Base-by-base conservation (phyloP, 257 asterid species). In the Jasminum sambac region DNA sequence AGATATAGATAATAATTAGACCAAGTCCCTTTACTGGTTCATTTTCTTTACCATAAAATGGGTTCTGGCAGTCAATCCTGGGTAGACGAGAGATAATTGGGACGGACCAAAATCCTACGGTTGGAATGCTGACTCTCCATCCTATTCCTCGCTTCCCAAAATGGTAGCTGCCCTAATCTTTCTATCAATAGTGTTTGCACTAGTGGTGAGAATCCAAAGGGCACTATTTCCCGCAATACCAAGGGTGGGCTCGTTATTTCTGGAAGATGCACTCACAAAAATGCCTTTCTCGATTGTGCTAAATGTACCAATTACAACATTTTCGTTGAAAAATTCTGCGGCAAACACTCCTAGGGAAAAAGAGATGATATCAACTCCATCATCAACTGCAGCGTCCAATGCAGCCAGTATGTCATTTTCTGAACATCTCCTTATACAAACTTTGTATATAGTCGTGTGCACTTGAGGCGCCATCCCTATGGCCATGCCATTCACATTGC, bases 401-500 rank as follows among this genome's bases (percentile, higher is more conserved):
- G 68, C 88, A 2, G 90, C 90, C 30, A 83, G 34, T 6, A 86
- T 75, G 38, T 72, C 87, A 23, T 76, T 74, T 58, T 80, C 84
- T 3, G 70, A 7, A 43, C 88, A 83, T 0, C 6, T 8, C 0
- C 39, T 48, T 2, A 0, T 4, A 36, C 89, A 84, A 8, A 79
- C 91, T 72, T 65, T 76, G 34, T 80, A 82, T 2, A 68, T 52
- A 0, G 87, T 83, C 44, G 82, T 1, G 50, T 84, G 89, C 21
- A 89, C 88, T 0, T 62, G 71, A 11, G 89, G 87, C 0, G 89
- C 87, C 7, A 77, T 36, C 4, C 91, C 89, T 4, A 72, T 80
- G 0, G 90, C 88, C 0, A 84, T 86, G 25, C 89, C 91, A 19
- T 80, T 79, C 0, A 86, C 90, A 10, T 72, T 77, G 0, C 90